Base-by-base conservation (phyloP, 2,329 filamentous ascomycete genomes). In the Alternaria arbusti region DNA sequence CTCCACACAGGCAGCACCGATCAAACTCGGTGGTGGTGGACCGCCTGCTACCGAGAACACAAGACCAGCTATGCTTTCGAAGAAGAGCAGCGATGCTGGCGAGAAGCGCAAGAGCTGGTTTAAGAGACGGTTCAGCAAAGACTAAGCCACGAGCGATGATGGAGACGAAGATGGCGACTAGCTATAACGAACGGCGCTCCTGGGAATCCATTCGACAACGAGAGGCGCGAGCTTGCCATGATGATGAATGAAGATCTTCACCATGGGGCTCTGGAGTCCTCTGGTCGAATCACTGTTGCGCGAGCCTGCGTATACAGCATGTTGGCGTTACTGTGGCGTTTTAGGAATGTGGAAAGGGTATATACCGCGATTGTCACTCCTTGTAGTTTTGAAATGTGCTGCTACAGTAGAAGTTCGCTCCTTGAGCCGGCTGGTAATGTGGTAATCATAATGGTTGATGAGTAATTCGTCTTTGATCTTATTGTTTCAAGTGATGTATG, bases 71-170 rank as follows among this genome's bases (percentile, higher is more conserved):
- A 61, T 71, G 12, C 44, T 75, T 51, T 65, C 70, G 10, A 75
- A 75, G 28, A 74, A 74, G 36, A 70, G 62, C 51, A 66, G 65
- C 45, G 54, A 64, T 47, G 61, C 32, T 11, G 71, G 71, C 10
- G 74, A 75, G 23, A 97, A 97, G 85, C 87, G 92, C 68, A 94
- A 94, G 86, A 96, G 94, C 78, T 97, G 94, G 93, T 90, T 98
- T 74, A 89, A 91, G 76, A 88, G 89, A 72, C 87, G 90, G 59
- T 96, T 97, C 80, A 96, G 91, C 85, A 94, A 86, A 80, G 83
- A 82, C 51, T 82, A 79, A 71, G 36, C 26, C 22, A 20, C 28
- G 20, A 40, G 13, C 15, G 22, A 49, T 36, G 15, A 28, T 40
- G 4, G 20, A 25, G 20, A 26, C 20, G 30, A 36, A 22, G 13